phyloP scores from a whole-genome alignment of 208 protist genomes.

The Balamuthia mandrillaris region DNA sequence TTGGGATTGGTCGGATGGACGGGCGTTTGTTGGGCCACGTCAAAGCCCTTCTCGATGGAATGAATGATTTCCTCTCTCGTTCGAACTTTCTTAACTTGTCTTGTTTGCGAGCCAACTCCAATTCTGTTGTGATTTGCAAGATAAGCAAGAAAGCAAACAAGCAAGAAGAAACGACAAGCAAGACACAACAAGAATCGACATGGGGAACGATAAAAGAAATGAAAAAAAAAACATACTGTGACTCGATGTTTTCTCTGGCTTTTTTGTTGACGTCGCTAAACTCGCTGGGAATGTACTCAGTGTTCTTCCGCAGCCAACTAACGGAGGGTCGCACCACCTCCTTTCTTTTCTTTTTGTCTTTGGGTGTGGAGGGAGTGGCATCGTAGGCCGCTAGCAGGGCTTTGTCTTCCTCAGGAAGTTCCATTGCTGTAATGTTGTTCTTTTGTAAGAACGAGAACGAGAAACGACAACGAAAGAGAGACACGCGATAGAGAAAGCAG shows the following conservation, averaged over 20 bases:
- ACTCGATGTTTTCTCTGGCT: background rate
- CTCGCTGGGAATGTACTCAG: slow-evolving; percentile 46
- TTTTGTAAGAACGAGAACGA: no score
- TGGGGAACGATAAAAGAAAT: background rate
- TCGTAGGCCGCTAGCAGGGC: background rate
- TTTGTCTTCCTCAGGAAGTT: background rate
- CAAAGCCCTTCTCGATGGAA: slow-evolving; percentile 47
- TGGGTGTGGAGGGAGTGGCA: background rate
- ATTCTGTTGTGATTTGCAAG: background rate
- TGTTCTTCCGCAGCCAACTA: slow-evolving; percentile 39
- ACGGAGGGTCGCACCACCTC: slow-evolving; percentile 25
- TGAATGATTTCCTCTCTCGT: background rate
- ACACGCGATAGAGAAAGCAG: background rate
- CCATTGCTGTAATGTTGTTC: no score
- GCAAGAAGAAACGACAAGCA: background rate
- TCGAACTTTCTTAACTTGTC: background rate
- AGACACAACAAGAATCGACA: no score
- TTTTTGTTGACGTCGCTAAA: background rate
- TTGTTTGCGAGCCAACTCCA: background rate
- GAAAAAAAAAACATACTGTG: background rate
- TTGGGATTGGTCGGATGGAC: slow-evolving; percentile 48
- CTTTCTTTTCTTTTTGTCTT: background rate
- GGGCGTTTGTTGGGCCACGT: background rate
- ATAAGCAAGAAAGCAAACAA: background rate
- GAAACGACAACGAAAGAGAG: background rate